phyloP scores from a whole-genome alignment of 2,329 filamentous ascomycete species.

The Scytalidium lignicola region DNA sequence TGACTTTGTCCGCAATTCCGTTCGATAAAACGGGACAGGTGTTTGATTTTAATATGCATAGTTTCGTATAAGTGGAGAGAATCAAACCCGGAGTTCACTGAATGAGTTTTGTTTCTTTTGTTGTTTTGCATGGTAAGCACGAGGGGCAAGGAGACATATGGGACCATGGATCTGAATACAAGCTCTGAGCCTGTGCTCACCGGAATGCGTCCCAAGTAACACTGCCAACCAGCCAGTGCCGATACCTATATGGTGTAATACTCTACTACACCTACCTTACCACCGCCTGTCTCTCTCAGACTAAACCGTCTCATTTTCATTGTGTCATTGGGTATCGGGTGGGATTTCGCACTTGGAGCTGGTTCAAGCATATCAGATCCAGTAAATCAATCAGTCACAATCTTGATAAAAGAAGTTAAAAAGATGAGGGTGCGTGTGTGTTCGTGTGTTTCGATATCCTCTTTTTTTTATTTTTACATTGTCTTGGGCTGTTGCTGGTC shows the following conservation, averaged over 20 bases:
- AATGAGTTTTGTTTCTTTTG: background rate
- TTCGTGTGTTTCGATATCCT: background rate
- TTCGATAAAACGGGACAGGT: background rate
- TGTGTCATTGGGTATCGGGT: background rate
- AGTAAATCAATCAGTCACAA: background rate
- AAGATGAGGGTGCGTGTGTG: background rate
- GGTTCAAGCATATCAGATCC: background rate
- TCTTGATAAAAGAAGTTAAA: background rate
- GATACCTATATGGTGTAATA: background rate
- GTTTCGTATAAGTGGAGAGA: background rate
- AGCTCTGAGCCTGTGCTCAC: background rate
- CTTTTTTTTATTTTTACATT: background rate
- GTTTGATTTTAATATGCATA: background rate
- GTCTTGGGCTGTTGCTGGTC: too few relatives aligned
- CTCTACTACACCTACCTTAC: background rate
- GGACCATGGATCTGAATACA: background rate
- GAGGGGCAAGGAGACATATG: background rate
- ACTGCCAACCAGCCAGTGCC: background rate
- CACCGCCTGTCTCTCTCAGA: background rate
- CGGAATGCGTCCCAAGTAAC: background rate
- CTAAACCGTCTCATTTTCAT: background rate
- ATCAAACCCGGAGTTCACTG: background rate
- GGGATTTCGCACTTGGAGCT: background rate
- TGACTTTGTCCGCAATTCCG: constrained; percentile 1
- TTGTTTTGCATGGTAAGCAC: background rate